phyloP scores from a whole-genome alignment of 139 green algal species.

The Diplosphaera chodatii region DNA sequence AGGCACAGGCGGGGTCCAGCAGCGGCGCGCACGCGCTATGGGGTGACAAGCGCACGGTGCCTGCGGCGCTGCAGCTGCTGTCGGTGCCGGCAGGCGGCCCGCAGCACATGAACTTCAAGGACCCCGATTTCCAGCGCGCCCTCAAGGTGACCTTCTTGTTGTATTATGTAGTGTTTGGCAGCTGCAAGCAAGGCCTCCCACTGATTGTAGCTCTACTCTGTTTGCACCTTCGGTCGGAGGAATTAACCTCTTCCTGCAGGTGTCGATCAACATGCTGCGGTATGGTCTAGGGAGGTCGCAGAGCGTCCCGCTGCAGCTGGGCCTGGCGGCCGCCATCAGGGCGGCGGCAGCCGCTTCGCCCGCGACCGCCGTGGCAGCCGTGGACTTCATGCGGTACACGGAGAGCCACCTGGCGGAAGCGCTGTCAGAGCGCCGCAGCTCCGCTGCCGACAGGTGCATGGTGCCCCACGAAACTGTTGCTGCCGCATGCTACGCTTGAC shows the following conservation, averaged over 20 bases:
- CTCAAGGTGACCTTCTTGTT: not conserved
- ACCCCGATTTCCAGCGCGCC: not conserved
- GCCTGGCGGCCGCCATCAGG: not conserved
- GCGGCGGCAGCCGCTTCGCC: too few species aligned
- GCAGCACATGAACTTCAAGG: not conserved
- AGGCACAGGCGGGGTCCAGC: constrained; percentile 1
- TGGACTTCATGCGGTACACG: not conserved
- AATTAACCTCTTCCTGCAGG: too few species aligned
- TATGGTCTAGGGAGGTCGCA: not conserved
- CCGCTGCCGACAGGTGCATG: too few species aligned
- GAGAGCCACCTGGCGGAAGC: not conserved
- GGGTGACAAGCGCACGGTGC: constrained; percentile 3
- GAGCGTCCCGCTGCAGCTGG: not conserved
- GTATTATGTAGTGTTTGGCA: too few species aligned
- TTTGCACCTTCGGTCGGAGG: too few species aligned
- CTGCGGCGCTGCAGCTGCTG: constrained; percentile 10
- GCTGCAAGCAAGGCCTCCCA: too few species aligned
- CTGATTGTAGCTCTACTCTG: too few species aligned
- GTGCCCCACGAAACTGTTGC: too few species aligned
- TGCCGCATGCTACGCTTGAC: too few species aligned
- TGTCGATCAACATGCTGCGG: not conserved
- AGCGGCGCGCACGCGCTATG: constrained; percentile 5
- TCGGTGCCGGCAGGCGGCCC: not conserved
- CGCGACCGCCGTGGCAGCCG: not conserved
- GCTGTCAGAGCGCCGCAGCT: not conserved